Conservation (phyloP, 352 stramenopile genomes). For the Phytophthora sp. region DNA sequence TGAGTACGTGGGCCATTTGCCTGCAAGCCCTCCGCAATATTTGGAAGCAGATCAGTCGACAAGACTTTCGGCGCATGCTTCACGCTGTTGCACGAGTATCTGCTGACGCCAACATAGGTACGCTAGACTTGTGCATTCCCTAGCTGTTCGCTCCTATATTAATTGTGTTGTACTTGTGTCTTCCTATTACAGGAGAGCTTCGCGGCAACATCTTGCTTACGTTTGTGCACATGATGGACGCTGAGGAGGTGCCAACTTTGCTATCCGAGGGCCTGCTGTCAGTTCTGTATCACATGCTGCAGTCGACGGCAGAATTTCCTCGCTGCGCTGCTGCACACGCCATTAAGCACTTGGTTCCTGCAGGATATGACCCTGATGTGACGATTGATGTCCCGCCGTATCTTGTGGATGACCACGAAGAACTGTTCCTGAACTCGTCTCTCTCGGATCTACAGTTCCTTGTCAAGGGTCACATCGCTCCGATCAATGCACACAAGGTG, state of each 20-base stretch:
- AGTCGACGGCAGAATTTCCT: conserved; percentile 75
- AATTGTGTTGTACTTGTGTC: conserved; percentile 6
- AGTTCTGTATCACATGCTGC: conserved; percentile 84
- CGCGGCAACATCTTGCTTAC: conserved; percentile 87
- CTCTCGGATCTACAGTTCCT: conserved; percentile 88
- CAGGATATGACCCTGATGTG: conserved; percentile 74
- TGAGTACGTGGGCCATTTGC: conserved; percentile 81
- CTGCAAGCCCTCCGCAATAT: conserved; percentile 85
- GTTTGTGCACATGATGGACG: conserved; percentile 91
- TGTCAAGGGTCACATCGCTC: conserved; percentile 85
- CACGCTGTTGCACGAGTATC: conserved; percentile 83
- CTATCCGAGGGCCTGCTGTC: conserved; percentile 79
- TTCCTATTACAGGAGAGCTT: conserved; percentile 57
- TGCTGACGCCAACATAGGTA: conserved; percentile 78
- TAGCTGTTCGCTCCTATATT: no score
- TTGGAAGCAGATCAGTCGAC: conserved; percentile 89
- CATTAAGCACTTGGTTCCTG: conserved; percentile 86
- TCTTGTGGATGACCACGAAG: conserved; percentile 88
- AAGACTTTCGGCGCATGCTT: conserved; percentile 88
- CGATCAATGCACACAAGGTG: conserved; percentile 90
- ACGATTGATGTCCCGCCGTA: conserved; percentile 82
- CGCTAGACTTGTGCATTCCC: background rate
- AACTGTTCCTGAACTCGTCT: conserved; percentile 84
- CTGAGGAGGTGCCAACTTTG: conserved; percentile 67
- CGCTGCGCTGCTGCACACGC: conserved; percentile 83